phyloP scores from a whole-genome alignment of 345 rosid genomes.

The Mallotus nudiflorus region DNA sequence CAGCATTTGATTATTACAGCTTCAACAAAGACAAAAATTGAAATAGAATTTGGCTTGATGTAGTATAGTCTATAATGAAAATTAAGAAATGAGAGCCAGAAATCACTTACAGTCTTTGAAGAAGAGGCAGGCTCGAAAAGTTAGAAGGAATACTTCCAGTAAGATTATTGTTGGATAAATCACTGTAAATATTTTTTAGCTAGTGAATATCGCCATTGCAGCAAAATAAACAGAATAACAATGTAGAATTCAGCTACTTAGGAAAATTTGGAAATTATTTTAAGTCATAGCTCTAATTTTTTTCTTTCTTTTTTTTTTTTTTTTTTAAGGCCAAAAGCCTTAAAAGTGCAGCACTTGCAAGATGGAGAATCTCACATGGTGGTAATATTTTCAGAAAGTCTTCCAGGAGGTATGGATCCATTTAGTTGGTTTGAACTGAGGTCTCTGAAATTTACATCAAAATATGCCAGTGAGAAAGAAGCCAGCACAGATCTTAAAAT shows the following conservation, averaged over 20 bases:
- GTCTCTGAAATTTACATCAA: slow-evolving; percentile 55
- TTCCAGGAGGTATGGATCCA: slow-evolving; percentile 65
- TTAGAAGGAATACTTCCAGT: slow-evolving; percentile 68
- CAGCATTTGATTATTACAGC: not conserved
- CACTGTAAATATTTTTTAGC: slow-evolving; percentile 48
- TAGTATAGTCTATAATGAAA: not conserved
- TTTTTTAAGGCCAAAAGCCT: too few species aligned
- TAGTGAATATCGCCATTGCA: slow-evolving; percentile 1
- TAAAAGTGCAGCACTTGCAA: slow-evolving; percentile 13
- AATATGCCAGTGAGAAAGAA: slow-evolving; percentile 1
- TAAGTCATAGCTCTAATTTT: not conserved
- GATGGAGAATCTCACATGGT: slow-evolving; percentile 65
- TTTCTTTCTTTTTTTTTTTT: too few species aligned
- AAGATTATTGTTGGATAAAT: slow-evolving; percentile 67
- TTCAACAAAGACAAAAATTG: not conserved
- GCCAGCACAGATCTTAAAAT: not conserved
- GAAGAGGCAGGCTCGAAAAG: slow-evolving; percentile 63
- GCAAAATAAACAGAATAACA: slow-evolving; percentile 10
- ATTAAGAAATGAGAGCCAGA: slow-evolving; percentile 16
- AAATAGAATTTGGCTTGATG: not conserved
- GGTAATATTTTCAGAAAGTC: slow-evolving; percentile 70
- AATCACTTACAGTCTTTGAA: slow-evolving; percentile 70
- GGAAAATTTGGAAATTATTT: not conserved
- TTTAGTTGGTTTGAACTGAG: slow-evolving; percentile 75
- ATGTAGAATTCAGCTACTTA: slow-evolving; percentile 10